Conservation (phyloP, 2,329 filamentous ascomycete species). For the Arthrocladium fulminans region DNA sequence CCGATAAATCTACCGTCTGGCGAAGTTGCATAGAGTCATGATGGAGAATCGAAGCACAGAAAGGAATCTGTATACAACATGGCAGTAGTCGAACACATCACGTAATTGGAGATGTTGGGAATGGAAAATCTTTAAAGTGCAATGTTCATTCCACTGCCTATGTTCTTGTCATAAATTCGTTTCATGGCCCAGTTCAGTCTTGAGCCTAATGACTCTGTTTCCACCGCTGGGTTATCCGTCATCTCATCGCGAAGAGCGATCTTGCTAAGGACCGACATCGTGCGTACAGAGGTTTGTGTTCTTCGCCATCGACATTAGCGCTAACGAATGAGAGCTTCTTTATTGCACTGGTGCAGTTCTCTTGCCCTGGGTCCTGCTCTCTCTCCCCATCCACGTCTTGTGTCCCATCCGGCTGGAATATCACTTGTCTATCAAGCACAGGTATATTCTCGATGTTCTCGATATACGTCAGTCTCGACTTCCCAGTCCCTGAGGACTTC, state of each 20-base stretch:
- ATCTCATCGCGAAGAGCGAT: neutral
- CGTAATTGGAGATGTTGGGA: too few species aligned
- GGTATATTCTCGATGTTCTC: neutral
- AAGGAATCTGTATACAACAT: too few species aligned
- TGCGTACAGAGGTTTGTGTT: neutral
- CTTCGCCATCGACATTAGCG: neutral
- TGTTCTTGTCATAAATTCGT: neutral
- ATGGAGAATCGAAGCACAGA: too few species aligned
- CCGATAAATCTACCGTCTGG: too few species aligned
- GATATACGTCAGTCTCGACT: neutral
- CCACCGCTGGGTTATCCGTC: neutral
- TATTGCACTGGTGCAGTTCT: neutral
- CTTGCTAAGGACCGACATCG: neutral
- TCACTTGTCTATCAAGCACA: too few species aligned
- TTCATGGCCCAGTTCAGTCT: neutral
- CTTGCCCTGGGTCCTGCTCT: neutral
- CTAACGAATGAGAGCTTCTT: constrained; percentile 6
- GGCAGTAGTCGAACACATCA: too few species aligned
- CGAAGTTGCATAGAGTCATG: too few species aligned
- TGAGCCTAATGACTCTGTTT: neutral
- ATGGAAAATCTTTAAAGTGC: too few species aligned
- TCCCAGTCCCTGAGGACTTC: neutral
- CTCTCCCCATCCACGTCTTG: neutral
- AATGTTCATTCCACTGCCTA: too few species aligned
- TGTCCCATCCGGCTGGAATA: neutral